These are phyloP conservation scores for Cercospora nicotianae DNA, from an alignment of 2,329 filamentous ascomycete species.

Conservation along the genomic window DNA sequence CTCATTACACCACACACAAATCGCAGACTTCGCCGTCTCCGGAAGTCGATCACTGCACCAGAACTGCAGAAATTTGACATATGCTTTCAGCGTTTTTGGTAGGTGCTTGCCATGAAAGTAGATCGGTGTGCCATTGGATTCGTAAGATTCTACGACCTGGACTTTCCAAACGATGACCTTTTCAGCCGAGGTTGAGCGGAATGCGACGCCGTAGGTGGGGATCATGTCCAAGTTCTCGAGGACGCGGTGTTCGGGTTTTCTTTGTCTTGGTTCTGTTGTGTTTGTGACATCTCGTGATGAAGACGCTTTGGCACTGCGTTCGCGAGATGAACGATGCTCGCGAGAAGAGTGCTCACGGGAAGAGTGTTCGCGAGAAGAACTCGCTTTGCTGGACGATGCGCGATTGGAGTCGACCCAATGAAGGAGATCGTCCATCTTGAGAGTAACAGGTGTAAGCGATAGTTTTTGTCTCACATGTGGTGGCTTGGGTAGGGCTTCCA, in stretches of 20 bases:
- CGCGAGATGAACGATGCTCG: not conserved
- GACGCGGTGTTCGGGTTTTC: not conserved
- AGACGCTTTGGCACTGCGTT: not conserved
- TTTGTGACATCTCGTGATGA: not conserved
- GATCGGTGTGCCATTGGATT: not conserved
- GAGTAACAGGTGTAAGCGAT: too few relatives aligned
- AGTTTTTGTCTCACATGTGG: too few relatives aligned
- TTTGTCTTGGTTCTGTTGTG: not conserved
- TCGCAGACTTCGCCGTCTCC: not conserved
- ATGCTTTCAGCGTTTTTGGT: conserved; percentile 6
- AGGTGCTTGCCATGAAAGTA: conserved; percentile 9
- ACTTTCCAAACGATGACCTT: conserved; percentile 8
- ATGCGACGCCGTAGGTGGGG: conserved; percentile 7
- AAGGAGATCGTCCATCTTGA: conserved; percentile 11
- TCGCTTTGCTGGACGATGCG: not conserved
- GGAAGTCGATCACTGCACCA: conserved; percentile 5
- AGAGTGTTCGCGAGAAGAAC: not conserved
- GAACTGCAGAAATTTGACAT: conserved; percentile 13
- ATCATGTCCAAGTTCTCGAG: conserved; percentile 4
- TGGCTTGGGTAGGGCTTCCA: too few relatives aligned
- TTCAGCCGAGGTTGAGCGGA: not conserved
- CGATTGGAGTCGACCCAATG: conserved; percentile 9
- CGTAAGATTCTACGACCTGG: conserved; percentile 7
- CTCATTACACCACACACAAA: conserved; percentile 7
- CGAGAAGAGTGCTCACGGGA: not conserved